phyloP scores from a whole-genome alignment of 345 rosid genomes.

The Kernera saxatilis region DNA sequence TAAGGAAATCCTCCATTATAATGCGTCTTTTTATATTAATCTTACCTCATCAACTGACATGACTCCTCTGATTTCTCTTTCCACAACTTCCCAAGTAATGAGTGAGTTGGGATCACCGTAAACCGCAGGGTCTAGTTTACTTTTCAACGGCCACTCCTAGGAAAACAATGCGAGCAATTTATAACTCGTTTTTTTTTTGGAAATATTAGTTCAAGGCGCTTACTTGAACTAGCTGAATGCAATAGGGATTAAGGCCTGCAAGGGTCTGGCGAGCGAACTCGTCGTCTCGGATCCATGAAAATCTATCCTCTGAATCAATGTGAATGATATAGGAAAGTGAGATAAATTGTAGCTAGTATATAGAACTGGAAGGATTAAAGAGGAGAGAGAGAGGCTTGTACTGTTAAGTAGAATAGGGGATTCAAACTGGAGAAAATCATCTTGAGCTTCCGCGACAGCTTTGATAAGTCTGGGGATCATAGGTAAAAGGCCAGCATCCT shows the following conservation, averaged over 20 bases:
- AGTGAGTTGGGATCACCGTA: conserved; percentile 65
- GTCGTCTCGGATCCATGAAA: conserved; percentile 74
- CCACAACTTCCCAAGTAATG: conserved; percentile 53
- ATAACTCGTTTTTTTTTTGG: background rate
- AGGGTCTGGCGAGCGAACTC: conserved; percentile 76
- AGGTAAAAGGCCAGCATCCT: conserved; percentile 30
- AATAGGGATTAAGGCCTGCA: conserved; percentile 68
- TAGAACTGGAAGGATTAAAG: background rate
- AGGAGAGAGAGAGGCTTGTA: conserved; percentile 3
- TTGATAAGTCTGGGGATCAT: conserved; percentile 55
- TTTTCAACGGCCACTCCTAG: conserved; percentile 83
- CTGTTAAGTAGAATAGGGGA: conserved; percentile 45
- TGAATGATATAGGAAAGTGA: background rate
- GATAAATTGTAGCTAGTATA: background rate
- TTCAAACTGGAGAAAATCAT: conserved; percentile 49
- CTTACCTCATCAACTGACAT: conserved; percentile 51
- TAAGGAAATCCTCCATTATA: background rate
- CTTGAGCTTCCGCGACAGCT: conserved; percentile 32
- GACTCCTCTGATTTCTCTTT: conserved; percentile 49
- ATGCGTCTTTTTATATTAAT: background rate
- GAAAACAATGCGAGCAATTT: background rate
- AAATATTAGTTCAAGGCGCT: background rate
- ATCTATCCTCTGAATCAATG: conserved; percentile 49
- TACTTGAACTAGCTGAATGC: conserved; percentile 56
- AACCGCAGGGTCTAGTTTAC: conserved; percentile 56